Conservation (phyloP, 2,329 filamentous ascomycete species). For the Lachnellula suecica region DNA sequence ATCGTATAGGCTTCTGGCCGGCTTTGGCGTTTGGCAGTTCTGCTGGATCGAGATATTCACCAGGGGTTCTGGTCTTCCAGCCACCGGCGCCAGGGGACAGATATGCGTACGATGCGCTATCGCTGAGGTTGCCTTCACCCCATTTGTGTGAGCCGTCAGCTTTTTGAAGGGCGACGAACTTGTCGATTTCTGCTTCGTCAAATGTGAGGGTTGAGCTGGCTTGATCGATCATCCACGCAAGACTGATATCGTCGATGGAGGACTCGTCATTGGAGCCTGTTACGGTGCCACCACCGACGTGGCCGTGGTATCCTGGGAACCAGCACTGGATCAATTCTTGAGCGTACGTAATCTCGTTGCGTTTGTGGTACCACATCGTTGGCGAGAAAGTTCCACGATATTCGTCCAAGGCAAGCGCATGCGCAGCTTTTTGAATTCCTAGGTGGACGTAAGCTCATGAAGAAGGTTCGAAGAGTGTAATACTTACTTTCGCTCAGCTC, state of each 20-base stretch:
- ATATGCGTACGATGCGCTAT: neutral
- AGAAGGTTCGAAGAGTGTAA: neutral
- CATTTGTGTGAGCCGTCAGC: neutral
- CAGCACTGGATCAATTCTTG: constrained; percentile 3
- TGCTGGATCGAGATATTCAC: neutral
- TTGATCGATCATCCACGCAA: neutral
- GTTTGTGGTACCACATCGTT: constrained; percentile 30
- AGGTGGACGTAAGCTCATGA: constrained; percentile 18
- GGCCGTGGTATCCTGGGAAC: constrained; percentile 4
- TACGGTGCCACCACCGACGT: constrained; percentile 1
- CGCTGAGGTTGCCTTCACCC: neutral
- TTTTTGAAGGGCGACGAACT: neutral
- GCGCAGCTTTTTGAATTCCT: constrained; percentile 44
- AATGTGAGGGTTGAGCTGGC: neutral
- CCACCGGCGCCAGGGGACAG: neutral
- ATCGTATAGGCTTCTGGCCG: neutral
- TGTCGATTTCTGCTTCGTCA: neutral
- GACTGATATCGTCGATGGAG: neutral
- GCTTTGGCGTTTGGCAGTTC: neutral
- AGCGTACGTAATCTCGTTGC: constrained; percentile 16
- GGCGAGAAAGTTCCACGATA: constrained; percentile 36
- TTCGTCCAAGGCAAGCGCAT: constrained; percentile 47
- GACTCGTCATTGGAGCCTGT: neutral
- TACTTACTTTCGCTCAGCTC: neutral
- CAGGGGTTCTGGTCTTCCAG: neutral